Evolutionary conservation across 1,284 basidiomycete species (phyloP).

Genomic region (Apiotrichum montevideense): DNA sequence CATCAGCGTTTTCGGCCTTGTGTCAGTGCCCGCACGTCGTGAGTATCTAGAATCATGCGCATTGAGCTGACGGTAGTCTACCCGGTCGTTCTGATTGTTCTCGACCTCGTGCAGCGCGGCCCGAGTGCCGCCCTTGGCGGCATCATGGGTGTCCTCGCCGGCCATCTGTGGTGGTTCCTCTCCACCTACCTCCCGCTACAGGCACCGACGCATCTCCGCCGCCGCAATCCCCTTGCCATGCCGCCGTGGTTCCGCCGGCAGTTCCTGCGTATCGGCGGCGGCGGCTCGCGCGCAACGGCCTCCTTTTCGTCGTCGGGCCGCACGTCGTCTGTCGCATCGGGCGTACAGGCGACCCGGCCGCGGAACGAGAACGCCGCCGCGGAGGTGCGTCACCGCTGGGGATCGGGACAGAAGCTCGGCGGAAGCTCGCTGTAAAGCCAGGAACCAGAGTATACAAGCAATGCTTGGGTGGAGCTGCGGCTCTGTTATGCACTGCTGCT

Average conservation of each 20-base stretch:
- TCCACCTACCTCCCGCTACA: constrained; percentile 38
- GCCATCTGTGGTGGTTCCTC: constrained; percentile 46
- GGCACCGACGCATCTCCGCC: constrained; percentile 32
- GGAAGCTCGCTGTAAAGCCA: constrained; percentile 13
- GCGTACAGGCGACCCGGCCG: constrained; percentile 13
- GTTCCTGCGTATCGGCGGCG: constrained; percentile 6
- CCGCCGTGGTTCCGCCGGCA: constrained; percentile 28
- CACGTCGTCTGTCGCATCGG: background rate
- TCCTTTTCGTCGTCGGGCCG: background rate
- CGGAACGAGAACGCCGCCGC: background rate
- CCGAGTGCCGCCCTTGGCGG: constrained; percentile 31
- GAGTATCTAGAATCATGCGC: constrained; percentile 10
- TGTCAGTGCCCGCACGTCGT: constrained; percentile 43
- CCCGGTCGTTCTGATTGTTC: constrained; percentile 33
- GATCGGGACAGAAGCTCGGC: constrained; percentile 40
- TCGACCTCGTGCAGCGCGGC: constrained; percentile 40
- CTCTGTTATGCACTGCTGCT: too few relatives aligned
- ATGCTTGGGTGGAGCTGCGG: too few relatives aligned
- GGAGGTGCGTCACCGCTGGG: constrained; percentile 37
- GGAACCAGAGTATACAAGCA: too few relatives aligned
- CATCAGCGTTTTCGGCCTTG: constrained; percentile 42
- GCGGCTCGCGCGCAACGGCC: background rate
- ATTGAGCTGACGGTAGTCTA: constrained; percentile 31
- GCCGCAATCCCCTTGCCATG: constrained; percentile 33
- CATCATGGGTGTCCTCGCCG: constrained; percentile 37